These are phyloP conservation scores for Brachypodium distachyon DNA, from an alignment of 202 grass and related monocot species.

Conservation along the genomic window DNA sequence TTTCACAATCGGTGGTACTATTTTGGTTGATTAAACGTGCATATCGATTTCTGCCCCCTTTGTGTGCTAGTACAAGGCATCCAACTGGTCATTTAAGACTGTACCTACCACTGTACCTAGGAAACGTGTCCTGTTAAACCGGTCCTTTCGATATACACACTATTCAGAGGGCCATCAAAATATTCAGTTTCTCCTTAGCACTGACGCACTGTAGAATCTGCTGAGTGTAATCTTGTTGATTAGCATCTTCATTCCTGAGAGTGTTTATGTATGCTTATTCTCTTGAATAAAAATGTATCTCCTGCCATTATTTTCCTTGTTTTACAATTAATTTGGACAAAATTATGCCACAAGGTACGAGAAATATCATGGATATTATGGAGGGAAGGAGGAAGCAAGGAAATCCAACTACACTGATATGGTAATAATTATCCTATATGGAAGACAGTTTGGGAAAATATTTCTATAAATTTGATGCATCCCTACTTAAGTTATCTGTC, in stretches of 20 bases:
- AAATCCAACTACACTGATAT: constrained; percentile 88
- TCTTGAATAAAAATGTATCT: not conserved
- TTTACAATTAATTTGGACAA: constrained; percentile 1
- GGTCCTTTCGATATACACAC: not conserved
- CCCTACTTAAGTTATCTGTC: not conserved
- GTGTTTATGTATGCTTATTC: not conserved
- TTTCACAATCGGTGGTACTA: not conserved
- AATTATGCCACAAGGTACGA: constrained; percentile 60
- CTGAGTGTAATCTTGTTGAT: constrained; percentile 4
- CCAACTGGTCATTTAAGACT: not conserved
- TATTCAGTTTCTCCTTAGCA: not conserved
- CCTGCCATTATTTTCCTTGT: not conserved
- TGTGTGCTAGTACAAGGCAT: not conserved
- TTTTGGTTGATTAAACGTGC: not conserved
- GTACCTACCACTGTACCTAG: not conserved
- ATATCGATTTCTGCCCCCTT: not conserved
- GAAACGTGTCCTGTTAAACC: not conserved
- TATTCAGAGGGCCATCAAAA: not conserved
- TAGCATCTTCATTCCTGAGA: not conserved
- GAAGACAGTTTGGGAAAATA: not conserved
- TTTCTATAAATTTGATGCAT: not conserved
- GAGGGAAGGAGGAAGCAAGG: constrained; percentile 81
- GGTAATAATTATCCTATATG: constrained; percentile 35
- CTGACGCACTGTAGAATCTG: not conserved
- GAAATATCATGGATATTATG: constrained; percentile 79